Percentiles rank a stretch among this genome's conserved stretches.
phyloP scores from a whole-genome alignment of 129 eudicot species.

The Escallonia rubra region DNA sequence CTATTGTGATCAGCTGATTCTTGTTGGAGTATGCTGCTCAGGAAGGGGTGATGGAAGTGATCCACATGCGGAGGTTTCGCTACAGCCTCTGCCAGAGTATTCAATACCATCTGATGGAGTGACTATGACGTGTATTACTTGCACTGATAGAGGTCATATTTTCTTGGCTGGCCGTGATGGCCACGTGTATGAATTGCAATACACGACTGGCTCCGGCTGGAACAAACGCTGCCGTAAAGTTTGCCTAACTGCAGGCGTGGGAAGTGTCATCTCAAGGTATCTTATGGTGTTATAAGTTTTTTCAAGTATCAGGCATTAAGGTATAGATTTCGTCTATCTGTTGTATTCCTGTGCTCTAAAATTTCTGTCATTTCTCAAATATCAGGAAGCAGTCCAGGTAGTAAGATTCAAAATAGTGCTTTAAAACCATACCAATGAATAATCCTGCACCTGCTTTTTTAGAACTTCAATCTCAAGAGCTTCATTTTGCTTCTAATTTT shows the following conservation, averaged over 20 bases:
- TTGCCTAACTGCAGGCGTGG: constrained; percentile 84
- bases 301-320: too few relatives aligned
- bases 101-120: constrained; percentile 94
- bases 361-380: too few relatives aligned
- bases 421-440: too few relatives aligned
- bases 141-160: constrained; percentile 79
- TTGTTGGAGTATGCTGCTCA: constrained; percentile 95
- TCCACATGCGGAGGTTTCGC: constrained; percentile 89
- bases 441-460: too few relatives aligned
- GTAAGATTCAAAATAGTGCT: too few relatives aligned
- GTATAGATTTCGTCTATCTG: too few relatives aligned
- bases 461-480: neutral
- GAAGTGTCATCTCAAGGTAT: constrained; percentile 88
- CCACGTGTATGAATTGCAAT: constrained; percentile 84
- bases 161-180: constrained; percentile 97
- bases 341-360: too few relatives aligned
- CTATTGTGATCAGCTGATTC: constrained; percentile 60
- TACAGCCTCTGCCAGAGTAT: constrained; percentile 86
- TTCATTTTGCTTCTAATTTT: constrained; percentile 5
- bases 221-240: constrained; percentile 90
- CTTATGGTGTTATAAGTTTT: too few relatives aligned
- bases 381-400: too few relatives aligned
- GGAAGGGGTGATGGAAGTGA: constrained; percentile 86
- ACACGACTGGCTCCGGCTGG: constrained; percentile 89
- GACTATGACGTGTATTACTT: constrained; percentile 87